phyloP scores from a whole-genome alignment of 1,139 yeast species.

The Candida glucosophila region DNA sequence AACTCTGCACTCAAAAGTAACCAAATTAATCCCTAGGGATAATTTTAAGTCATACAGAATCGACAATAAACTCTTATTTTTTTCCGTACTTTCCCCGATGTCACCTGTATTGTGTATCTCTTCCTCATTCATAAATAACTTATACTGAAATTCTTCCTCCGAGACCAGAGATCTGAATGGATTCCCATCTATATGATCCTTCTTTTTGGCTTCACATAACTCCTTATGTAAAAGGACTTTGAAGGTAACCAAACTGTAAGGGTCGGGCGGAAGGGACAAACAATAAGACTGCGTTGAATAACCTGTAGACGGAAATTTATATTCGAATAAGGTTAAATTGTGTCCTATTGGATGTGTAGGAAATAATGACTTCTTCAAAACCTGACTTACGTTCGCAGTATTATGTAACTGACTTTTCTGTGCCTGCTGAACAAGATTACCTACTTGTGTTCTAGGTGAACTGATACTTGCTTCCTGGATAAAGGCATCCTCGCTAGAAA shows the following conservation, averaged over 20 bases:
- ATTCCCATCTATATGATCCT: constrained; percentile 25
- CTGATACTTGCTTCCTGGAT: constrained; percentile 30
- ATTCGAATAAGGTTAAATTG: constrained; percentile 32
- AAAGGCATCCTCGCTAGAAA: constrained; percentile 19
- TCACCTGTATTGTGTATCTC: constrained; percentile 33
- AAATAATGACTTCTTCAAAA: constrained; percentile 22
- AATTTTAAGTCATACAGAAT: constrained; percentile 43
- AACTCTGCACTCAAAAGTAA: constrained; percentile 39
- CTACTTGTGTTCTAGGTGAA: constrained; percentile 24
- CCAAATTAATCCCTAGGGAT: constrained; percentile 38
- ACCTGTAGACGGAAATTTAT: constrained; percentile 37
- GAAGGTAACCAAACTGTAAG: constrained; percentile 36
- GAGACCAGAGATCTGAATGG: constrained; percentile 17
- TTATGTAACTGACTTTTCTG: constrained; percentile 9
- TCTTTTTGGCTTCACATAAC: constrained; percentile 25
- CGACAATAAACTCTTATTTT: constrained; percentile 14
- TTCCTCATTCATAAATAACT: constrained; percentile 41
- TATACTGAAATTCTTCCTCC: constrained; percentile 36
- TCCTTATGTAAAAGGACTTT: constrained; percentile 36
- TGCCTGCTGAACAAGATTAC: constrained; percentile 17
- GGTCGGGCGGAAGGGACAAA: constrained; percentile 34
- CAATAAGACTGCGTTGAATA: constrained; percentile 35
- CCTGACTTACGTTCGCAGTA: constrained; percentile 15
- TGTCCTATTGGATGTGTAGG: constrained; percentile 22
- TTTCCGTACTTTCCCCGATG: constrained; percentile 17